A percentile compares a stretch with the other conserved stretches of the same genome.
These are phyloP conservation scores for Fomes fomentarius DNA, from an alignment of 1,284 basidiomycete species.

Conservation along the genomic window DNA sequence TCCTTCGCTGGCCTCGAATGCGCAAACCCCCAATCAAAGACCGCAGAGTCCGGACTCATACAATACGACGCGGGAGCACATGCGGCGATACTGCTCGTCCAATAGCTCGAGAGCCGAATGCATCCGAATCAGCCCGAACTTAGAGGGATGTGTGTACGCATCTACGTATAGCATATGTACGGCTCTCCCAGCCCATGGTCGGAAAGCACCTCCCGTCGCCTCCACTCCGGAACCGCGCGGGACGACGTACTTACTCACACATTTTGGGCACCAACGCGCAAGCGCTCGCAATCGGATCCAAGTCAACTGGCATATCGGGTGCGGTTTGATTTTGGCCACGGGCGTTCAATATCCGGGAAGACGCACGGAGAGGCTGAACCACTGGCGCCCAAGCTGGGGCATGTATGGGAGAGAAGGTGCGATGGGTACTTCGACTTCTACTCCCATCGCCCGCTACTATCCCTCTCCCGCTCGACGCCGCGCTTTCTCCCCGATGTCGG, in stretches of 20 bases:
- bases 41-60: background rate
- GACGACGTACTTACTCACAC: too few species aligned
- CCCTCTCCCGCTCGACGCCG: slow-evolving; percentile 10
- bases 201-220: too few species aligned
- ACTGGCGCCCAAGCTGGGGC: slow-evolving; percentile 5
- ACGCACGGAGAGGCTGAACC: slow-evolving; percentile 4
- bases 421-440: slow-evolving; percentile 1
- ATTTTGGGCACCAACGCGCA: too few species aligned
- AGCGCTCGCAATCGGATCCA: background rate
- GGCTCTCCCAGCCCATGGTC: too few species aligned
- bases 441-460: slow-evolving; percentile 1
- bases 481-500: slow-evolving; percentile 23
- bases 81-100: slow-evolving; percentile 1
- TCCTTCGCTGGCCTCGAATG: background rate
- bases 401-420: too few species aligned
- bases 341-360: slow-evolving; percentile 9
- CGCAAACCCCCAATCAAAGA: slow-evolving; percentile 5
- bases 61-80: background rate
- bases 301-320: background rate
- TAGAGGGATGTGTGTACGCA: too few species aligned
- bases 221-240: too few species aligned
- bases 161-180: too few species aligned
- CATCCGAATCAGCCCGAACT: too few species aligned
- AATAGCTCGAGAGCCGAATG: too few species aligned
- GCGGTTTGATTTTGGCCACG: slow-evolving; percentile 15